Percentiles rank a stretch among this genome's conserved stretches.
Evolutionary conservation across 768 basidiomycete genomes (phyloP).

Genomic region (Leccinum barrowsii): DNA sequence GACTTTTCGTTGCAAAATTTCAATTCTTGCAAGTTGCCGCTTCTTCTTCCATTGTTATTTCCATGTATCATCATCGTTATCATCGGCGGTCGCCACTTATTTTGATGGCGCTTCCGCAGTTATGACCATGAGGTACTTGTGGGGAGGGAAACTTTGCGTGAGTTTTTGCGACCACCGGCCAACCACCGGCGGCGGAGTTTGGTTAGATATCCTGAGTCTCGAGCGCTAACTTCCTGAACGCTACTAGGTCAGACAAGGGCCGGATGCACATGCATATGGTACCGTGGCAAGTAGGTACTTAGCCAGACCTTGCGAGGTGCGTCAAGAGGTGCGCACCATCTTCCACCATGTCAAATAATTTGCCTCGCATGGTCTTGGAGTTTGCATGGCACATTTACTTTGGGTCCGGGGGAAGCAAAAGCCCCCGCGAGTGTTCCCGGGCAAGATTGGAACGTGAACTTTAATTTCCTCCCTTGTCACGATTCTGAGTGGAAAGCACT

Average conservation of each 20-base stretch:
- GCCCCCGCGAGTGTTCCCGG: conserved; percentile 11
- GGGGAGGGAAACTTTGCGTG: background rate
- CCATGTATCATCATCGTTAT: background rate
- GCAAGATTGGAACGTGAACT: background rate
- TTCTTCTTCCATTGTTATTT: conserved; percentile 5
- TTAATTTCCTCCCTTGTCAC: background rate
- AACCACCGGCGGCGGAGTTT: background rate
- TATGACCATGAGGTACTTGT: background rate
- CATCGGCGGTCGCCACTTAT: conserved; percentile 2
- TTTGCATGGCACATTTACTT: background rate
- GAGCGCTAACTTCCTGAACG: background rate
- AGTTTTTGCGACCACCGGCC: background rate
- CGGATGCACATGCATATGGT: background rate
- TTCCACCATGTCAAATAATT: background rate
- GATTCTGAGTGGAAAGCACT: background rate
- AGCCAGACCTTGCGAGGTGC: background rate
- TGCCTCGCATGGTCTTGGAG: background rate
- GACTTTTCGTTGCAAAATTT: conserved; percentile 1
- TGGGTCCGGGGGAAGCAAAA: background rate
- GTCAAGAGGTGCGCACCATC: background rate
- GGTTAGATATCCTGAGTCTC: background rate
- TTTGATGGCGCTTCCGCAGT: background rate
- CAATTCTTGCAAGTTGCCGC: conserved; percentile 4
- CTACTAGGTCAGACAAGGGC: background rate
- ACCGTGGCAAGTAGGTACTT: background rate